Evolutionary conservation across 1,284 basidiomycete genomes (phyloP).

Genomic region (Phylloboletellus chloephorus): DNA sequence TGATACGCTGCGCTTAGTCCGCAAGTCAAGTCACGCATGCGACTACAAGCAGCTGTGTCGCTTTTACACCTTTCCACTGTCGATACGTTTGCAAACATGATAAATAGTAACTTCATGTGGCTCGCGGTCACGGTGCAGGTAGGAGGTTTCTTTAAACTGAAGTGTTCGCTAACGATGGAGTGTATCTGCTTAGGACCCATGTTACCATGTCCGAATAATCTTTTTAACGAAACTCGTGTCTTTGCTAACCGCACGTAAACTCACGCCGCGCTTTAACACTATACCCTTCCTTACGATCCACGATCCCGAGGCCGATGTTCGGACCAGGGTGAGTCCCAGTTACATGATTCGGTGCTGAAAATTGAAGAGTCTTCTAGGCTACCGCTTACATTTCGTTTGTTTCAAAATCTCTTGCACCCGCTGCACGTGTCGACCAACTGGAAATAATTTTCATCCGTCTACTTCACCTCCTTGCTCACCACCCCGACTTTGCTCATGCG

Average conservation of each 20-base stretch:
- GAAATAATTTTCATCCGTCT: conserved; percentile 84
- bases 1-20: conserved; percentile 38
- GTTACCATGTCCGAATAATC: conserved; percentile 76
- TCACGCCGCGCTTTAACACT: conserved; percentile 73
- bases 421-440: conserved; percentile 59
- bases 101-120: conserved; percentile 60
- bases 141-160: conserved; percentile 1
- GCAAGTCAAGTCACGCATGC: conserved; percentile 61
- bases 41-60: conserved; percentile 77
- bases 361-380: conserved; percentile 39
- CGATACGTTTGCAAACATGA: conserved; percentile 53
- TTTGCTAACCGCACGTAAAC: conserved; percentile 55
- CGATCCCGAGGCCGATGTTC: conserved; percentile 86
- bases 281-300: conserved; percentile 86
- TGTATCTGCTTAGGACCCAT: conserved; percentile 60
- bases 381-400: conserved; percentile 50
- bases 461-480: conserved; percentile 85
- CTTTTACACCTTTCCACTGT: conserved; percentile 76
- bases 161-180: not conserved
- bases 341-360: not conserved
- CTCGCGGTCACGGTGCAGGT: conserved; percentile 80
- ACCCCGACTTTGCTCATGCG: conserved; percentile 78
- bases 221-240: conserved; percentile 76
- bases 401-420: conserved; percentile 46
- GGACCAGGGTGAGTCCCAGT: conserved; percentile 42